Percentiles rank a stretch among this genome's conserved stretches.
Conservation (phyloP, 768 basidiomycete genomes). For the Hemileccinum rubropunctum region DNA sequence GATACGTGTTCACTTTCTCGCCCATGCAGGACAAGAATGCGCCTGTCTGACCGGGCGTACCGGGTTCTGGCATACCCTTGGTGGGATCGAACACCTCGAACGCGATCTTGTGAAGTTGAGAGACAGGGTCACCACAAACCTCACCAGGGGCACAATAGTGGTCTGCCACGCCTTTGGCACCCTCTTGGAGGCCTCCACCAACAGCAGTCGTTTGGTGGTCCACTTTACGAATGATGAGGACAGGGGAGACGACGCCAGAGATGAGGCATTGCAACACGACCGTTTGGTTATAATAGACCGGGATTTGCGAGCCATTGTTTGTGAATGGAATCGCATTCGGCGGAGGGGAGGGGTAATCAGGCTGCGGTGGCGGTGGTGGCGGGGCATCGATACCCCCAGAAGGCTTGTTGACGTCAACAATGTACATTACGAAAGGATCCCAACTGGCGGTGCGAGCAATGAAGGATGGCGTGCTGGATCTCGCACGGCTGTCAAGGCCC, state of each 20-base stretch:
- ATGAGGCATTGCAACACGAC: constrained; percentile 93
- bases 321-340: constrained; percentile 87
- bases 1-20: constrained; percentile 90
- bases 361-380: constrained; percentile 77
- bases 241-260: constrained; percentile 91
- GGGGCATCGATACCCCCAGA: constrained; percentile 73
- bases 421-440: constrained; percentile 97
- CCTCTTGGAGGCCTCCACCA: constrained; percentile 88
- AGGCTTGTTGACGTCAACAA: constrained; percentile 89
- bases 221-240: constrained; percentile 91
- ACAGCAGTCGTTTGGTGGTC: constrained; percentile 88
- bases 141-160: constrained; percentile 83
- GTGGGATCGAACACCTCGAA: constrained; percentile 83
- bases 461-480: constrained; percentile 78
- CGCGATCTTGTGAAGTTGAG: constrained; percentile 93
- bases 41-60: constrained; percentile 74
- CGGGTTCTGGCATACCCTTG: constrained; percentile 69
- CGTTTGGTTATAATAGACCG: constrained; percentile 96
- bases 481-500: constrained; percentile 71
- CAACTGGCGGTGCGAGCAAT: constrained; percentile 88
- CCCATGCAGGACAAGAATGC: constrained; percentile 90
- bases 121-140: constrained; percentile 90
- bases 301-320: constrained; percentile 79
- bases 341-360: constrained; percentile 89
- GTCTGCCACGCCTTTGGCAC: constrained; percentile 80